A percentile compares a stretch with the other conserved stretches of the same genome.
Evolutionary conservation across 2,329 filamentous ascomycete genomes (phyloP).

Genomic region (Boeremia exigua): DNA sequence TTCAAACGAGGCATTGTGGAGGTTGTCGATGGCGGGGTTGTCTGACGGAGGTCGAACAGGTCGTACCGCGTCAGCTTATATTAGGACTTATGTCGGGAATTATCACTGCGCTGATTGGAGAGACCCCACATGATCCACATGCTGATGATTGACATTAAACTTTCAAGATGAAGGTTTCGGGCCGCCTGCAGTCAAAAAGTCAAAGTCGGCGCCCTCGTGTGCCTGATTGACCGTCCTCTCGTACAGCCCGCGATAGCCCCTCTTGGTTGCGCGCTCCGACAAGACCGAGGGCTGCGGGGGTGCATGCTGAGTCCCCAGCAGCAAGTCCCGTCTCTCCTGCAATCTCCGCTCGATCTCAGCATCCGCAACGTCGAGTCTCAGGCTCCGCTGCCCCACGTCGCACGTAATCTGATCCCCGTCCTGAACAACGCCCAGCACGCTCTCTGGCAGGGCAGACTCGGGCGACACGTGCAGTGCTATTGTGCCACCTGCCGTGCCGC

Average conservation of each 20-base stretch:
- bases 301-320: constrained; percentile 22
- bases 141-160: too few species aligned
- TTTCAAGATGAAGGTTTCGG: constrained; percentile 6
- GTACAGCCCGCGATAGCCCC: constrained; percentile 67
- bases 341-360: constrained; percentile 52
- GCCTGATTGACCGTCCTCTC: constrained; percentile 66
- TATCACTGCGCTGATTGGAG: neutral
- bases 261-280: constrained; percentile 26
- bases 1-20: constrained; percentile 1
- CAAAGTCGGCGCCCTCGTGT: constrained; percentile 64
- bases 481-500: constrained; percentile 62
- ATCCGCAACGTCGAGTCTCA: constrained; percentile 53
- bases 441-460: constrained; percentile 56
- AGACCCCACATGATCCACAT: neutral
- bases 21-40: too few species aligned
- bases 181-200: constrained; percentile 57
- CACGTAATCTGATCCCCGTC: constrained; percentile 57
- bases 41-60: too few species aligned
- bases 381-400: constrained; percentile 51
- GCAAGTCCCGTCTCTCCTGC: constrained; percentile 33
- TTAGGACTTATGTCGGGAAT: too few species aligned
- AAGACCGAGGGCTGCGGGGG: constrained; percentile 9
- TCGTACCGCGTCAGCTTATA: too few species aligned
- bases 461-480: constrained; percentile 62
- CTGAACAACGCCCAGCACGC: constrained; percentile 57